These are phyloP conservation scores for Begonia fuchsioides DNA, from an alignment of 306 rosid species.

Conservation along the genomic window DNA sequence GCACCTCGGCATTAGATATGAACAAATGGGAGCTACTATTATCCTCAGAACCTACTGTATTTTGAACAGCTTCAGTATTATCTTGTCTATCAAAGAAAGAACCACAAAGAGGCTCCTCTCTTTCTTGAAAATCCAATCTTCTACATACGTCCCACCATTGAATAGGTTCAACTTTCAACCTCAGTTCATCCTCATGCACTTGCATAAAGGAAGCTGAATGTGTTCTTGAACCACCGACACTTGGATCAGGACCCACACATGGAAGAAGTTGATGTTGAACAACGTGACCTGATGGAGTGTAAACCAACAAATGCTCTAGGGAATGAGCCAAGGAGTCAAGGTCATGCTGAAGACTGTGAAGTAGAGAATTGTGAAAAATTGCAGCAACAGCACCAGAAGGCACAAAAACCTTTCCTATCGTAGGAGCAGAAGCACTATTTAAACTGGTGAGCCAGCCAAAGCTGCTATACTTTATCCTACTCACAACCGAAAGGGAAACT, in stretches of 20 bases:
- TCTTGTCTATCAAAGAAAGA: slow-evolving; percentile 30
- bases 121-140: slow-evolving; percentile 77
- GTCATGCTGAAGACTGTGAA: slow-evolving; percentile 24
- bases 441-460: slow-evolving; percentile 84
- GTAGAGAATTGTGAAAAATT: slow-evolving; percentile 59
- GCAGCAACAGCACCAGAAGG: slow-evolving; percentile 90
- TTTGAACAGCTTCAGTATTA: slow-evolving; percentile 15
- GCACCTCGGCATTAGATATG: slow-evolving; percentile 83
- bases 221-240: slow-evolving; percentile 34
- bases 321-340: slow-evolving; percentile 25
- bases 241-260: slow-evolving; percentile 42
- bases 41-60: slow-evolving; percentile 17
- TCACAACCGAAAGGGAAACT: slow-evolving; percentile 75
- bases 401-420: slow-evolving; percentile 55
- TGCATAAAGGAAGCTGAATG: slow-evolving; percentile 32
- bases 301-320: slow-evolving; percentile 77
- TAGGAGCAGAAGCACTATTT: slow-evolving; percentile 76
- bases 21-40: slow-evolving; percentile 32
- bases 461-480: slow-evolving; percentile 71
- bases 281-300: slow-evolving; percentile 67
- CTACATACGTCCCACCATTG: slow-evolving; percentile 98
- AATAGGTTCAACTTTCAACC: slow-evolving; percentile 82
- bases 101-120: slow-evolving; percentile 47
- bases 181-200: slow-evolving; percentile 66
- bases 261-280: slow-evolving; percentile 69